Evolutionary conservation across 1,284 basidiomycete genomes (phyloP), one percentile per base, ranked within the genome.

Genomic region (Neolentinus lepideus): DNA sequence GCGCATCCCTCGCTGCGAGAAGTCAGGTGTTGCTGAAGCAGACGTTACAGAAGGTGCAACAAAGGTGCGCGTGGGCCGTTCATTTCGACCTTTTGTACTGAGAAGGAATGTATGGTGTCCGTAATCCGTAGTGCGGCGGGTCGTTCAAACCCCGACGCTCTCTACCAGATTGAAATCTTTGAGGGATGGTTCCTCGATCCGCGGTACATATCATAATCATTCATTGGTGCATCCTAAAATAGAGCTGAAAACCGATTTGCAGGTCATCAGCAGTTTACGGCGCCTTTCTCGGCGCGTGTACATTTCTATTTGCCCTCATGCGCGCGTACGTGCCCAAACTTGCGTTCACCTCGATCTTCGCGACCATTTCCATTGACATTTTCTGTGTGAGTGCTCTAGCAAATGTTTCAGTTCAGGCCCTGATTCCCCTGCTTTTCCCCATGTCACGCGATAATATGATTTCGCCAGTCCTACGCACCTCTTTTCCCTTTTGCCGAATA

Each of bases 401-500:
- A n/a, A n/a, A n/a, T n/a, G n/a, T n/a, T n/a, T n/a, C n/a, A n/a
- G n/a, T n/a, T n/a, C n/a, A n/a, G n/a, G n/a, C n/a, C 19, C 19
- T 45, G 43, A 21, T 36, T n/a, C 19, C 31, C 48, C 14, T 54
- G 8, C 9, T 27, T n/a, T n/a, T 16, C 21, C 51, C 22, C 38
- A 31, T 31, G 29, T 12, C 12, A 6, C 4, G 6, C 4, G 12
- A 31, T n/a, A 9, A 21, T 19, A 36, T 29, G 45, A 27, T 60
- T 33, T 46, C 51, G 12, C 29, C 54, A 78, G 75, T 67, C 71
- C 54, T 75, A 78, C 56, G 81, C 73, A 2, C 75, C 80, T 55
- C 79, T 90, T 0, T 85, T 91, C 63, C 89, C 88, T 0, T 75
- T 76, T 19, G 60, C 74, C 0, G 72, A 87, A 57, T 92, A 91